Conservation (phyloP, 192 early-diverging fungal species). For the Umbelopsis sp. region DNA sequence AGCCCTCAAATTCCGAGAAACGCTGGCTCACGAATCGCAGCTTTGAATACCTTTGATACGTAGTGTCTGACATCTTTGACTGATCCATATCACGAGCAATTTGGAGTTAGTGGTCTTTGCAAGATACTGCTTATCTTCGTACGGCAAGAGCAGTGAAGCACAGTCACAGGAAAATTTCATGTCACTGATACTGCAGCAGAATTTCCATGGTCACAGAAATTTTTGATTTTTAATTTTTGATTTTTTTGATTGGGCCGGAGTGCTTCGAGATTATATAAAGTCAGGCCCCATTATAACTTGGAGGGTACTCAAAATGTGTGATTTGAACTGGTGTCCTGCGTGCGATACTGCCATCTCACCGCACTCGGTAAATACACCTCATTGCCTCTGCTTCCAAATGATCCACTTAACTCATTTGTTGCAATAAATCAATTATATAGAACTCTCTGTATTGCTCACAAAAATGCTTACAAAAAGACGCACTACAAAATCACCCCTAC, state of each 20-base stretch:
- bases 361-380: conserved; percentile 26
- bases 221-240: background rate
- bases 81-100: no score
- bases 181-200: background rate
- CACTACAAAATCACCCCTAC: background rate
- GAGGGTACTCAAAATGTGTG: conserved; percentile 26
- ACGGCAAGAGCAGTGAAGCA: no score
- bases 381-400: background rate
- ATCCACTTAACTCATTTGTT: background rate
- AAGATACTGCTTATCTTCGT: no score
- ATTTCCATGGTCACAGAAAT: background rate
- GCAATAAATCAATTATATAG: background rate
- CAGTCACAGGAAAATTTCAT: background rate
- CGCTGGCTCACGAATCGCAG: no score
- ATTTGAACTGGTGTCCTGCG: conserved; percentile 38
- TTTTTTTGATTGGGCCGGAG: background rate
- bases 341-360: conserved; percentile 39
- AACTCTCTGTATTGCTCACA: conserved; percentile 6
- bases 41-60: no score
- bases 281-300: background rate
- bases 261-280: background rate
- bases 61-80: no score
- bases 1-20: no score
- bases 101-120: no score
- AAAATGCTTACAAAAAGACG: background rate